These are phyloP conservation scores for Metschnikowia borealis DNA, from an alignment of 805 yeast genomes.

Conservation along the genomic window DNA sequence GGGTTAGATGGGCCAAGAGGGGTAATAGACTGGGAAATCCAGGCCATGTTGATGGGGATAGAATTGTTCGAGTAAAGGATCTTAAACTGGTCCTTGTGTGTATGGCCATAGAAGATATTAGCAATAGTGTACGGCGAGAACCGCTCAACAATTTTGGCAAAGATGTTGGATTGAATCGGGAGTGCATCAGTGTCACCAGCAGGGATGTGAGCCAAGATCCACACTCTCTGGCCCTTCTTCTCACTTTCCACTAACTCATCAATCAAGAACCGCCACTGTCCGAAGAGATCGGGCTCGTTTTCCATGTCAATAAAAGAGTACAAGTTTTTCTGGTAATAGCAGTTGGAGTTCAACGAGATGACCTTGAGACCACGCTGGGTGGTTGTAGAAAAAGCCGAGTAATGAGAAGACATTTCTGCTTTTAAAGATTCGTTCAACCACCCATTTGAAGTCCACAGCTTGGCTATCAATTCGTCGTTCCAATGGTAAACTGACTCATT, in stretches of 20 bases:
- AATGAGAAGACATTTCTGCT: constrained; percentile 40
- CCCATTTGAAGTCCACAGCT: constrained; percentile 34
- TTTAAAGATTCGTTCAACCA: constrained; percentile 30
- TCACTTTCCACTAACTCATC: constrained; percentile 63
- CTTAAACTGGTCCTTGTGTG: constrained; percentile 66
- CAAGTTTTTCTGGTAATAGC: constrained; percentile 60
- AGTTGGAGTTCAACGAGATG: constrained; percentile 53
- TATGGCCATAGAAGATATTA: constrained; percentile 66
- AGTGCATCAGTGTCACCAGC: constrained; percentile 50
- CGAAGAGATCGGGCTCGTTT: constrained; percentile 56
- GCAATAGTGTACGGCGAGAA: constrained; percentile 68
- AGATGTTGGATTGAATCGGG: constrained; percentile 56
- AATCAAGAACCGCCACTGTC: constrained; percentile 57
- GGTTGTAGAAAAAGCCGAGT: constrained; percentile 57
- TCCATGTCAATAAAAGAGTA: constrained; percentile 51
- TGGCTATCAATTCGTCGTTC: constrained; percentile 36
- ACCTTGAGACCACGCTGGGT: constrained; percentile 46
- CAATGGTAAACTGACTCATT: constrained; percentile 28
- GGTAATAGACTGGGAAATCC: constrained; percentile 65
- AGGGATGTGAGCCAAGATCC: constrained; percentile 72
- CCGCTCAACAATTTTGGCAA: constrained; percentile 56
- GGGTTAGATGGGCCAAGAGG: constrained; percentile 61
- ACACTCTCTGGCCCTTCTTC: constrained; percentile 55
- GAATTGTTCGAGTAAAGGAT: constrained; percentile 47
- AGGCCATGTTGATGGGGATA: constrained; percentile 51